Evolutionary conservation across 371 early-diverging fungal genomes (phyloP), one percentile per base, ranked within the genome.

Genomic region (Rhizopus stolonifer): DNA sequence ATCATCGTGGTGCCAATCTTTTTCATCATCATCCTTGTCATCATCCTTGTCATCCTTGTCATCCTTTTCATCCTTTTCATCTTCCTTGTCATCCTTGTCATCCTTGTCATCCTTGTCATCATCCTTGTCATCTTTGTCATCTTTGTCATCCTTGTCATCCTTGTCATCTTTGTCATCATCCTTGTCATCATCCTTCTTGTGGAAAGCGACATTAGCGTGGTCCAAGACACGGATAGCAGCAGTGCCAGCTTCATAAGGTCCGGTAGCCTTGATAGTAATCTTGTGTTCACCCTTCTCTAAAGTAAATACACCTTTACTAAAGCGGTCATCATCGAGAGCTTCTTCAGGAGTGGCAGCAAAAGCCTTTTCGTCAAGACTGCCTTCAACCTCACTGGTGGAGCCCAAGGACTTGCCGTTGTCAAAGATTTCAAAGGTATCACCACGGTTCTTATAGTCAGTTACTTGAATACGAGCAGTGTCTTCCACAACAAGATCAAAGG

Each of bases 271-370:
- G 45, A 77, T 73, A 22, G 67, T 65, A 52, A 77, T 77, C 29
- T 63, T 63, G 64, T 77, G 77, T 14, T 59, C 52, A 43, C 77
- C 77, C n/a, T 46, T 44, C 4, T 49, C 67, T 29, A 77, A 60
- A 19, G 57, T 56, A 52, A 77, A 77, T 9, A 57, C 45, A 43
- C 74, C 77, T 42, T 69, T 66, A 54, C 72, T 71, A 56, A 65
- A 77, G 6, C 67, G 61, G 2, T 60, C 62, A 43, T 71, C 70
- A 0, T 58, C 17, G 17, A 77, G 60, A 31, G 77, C 77, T 42
- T 73, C 77, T 52, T 73, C 67, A 40, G 77, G 77, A 17, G 74
- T 71, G 18, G 58, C 48, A 43, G 74, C 73, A 60, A 60, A 76
- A 7, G 56, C 62, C 21, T 66, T 47, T 0, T 63, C 64, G 42